These are phyloP conservation scores for Puccinia coronata DNA, from an alignment of 1,284 basidiomycete species.

Conservation along the genomic window DNA sequence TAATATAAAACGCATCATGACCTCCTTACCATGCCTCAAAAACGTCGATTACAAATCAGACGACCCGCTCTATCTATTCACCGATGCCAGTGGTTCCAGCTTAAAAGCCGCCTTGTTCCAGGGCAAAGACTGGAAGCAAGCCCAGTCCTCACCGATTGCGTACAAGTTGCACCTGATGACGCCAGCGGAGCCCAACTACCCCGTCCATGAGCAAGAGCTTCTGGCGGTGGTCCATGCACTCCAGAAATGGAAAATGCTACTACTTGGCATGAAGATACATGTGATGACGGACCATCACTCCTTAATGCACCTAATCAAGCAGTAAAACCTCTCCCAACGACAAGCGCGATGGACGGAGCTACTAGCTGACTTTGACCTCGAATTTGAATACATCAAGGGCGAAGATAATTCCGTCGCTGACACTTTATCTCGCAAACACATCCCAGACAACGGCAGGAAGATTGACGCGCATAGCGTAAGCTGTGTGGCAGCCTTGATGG, in stretches of 20 bases:
- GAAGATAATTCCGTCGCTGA: slow-evolving; percentile 60
- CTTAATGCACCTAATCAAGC: slow-evolving; percentile 53
- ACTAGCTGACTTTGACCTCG: slow-evolving; percentile 57
- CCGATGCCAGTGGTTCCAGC: slow-evolving; percentile 35
- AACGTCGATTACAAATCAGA: slow-evolving; percentile 56
- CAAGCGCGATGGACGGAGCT: slow-evolving; percentile 61
- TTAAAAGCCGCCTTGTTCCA: neutral
- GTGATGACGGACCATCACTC: too few species aligned
- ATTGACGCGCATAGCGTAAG: neutral
- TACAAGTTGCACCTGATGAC: too few species aligned
- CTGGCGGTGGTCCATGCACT: too few species aligned
- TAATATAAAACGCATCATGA: too few species aligned
- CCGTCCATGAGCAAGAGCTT: too few species aligned
- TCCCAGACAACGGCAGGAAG: neutral
- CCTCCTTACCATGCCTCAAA: slow-evolving; percentile 56
- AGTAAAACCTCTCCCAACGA: slow-evolving; percentile 60
- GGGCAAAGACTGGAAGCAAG: neutral
- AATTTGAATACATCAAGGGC: slow-evolving; percentile 59
- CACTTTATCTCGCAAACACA: slow-evolving; percentile 56
- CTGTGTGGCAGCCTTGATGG: neutral
- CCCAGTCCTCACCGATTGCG: too few species aligned
- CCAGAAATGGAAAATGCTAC: too few species aligned
- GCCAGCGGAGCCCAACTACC: too few species aligned
- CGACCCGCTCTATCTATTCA: slow-evolving; percentile 48
- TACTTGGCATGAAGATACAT: too few species aligned